phyloP scores from a whole-genome alignment of 208 protist species.

The Herpetomonas muscarum region DNA sequence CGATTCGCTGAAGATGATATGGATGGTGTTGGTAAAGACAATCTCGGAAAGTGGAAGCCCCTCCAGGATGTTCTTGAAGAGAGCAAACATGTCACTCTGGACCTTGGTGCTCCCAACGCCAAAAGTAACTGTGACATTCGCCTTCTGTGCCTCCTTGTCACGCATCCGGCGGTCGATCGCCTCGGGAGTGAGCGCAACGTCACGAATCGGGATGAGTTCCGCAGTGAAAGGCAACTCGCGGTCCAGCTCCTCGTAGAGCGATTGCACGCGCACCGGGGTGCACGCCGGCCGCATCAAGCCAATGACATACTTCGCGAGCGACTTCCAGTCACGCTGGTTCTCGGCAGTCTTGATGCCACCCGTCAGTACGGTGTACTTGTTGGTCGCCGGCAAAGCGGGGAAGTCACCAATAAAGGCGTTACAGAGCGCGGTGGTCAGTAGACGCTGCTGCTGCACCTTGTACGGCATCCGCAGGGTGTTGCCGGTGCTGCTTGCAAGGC shows the following conservation, averaged over 20 bases:
- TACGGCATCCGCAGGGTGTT: slow-evolving; percentile 75
- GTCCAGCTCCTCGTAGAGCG: slow-evolving; percentile 48
- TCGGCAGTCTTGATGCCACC: slow-evolving; percentile 70
- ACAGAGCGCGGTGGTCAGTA: slow-evolving; percentile 46
- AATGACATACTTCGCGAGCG: slow-evolving; percentile 73
- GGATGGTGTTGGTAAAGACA: slow-evolving; percentile 66
- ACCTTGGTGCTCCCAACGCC: slow-evolving; percentile 76
- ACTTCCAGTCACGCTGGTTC: slow-evolving; percentile 82
- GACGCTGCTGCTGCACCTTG: slow-evolving; percentile 57
- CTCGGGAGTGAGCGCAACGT: slow-evolving; percentile 53
- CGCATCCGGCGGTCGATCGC: slow-evolving; percentile 51
- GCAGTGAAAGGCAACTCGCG: slow-evolving; percentile 77
- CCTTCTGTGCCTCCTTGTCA: slow-evolving; percentile 73
- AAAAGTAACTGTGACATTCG: slow-evolving; percentile 48
- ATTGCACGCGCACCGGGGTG: slow-evolving; percentile 19
- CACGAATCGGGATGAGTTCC: slow-evolving; percentile 78
- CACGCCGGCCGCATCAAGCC: slow-evolving; percentile 58
- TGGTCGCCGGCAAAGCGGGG: slow-evolving; percentile 41
- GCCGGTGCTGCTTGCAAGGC: slow-evolving; percentile 77
- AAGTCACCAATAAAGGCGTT: slow-evolving; percentile 79
- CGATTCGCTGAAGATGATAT: slow-evolving; percentile 53
- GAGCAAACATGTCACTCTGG: slow-evolving; percentile 84
- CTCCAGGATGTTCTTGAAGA: slow-evolving; percentile 68
- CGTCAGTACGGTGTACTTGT: slow-evolving; percentile 70
- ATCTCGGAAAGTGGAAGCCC: slow-evolving; percentile 59